These are phyloP conservation scores for Anacardium occidentale DNA, from an alignment of 345 rosid species.

Conservation along the genomic window DNA sequence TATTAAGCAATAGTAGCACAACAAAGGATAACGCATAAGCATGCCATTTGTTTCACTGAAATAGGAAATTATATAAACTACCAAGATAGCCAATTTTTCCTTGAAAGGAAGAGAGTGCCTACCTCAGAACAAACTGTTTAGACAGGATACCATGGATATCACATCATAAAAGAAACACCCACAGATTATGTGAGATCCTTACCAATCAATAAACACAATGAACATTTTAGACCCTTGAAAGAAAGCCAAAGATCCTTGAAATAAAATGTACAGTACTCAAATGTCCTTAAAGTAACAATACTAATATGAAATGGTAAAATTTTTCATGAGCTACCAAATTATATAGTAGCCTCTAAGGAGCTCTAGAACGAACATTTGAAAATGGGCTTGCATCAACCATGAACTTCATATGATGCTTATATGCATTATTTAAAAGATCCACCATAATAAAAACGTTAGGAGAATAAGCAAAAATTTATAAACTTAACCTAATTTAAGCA, in stretches of 20 bases:
- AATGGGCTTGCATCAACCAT: slow-evolving; percentile 12
- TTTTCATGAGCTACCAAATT: background rate
- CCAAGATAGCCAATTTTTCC: background rate
- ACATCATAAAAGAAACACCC: slow-evolving; percentile 12
- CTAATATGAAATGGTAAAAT: background rate
- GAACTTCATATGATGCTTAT: background rate
- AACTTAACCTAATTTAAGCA: slow-evolving; percentile 3
- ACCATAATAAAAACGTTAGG: slow-evolving; percentile 1
- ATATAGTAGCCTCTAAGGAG: background rate
- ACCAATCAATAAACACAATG: background rate
- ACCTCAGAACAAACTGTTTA: background rate
- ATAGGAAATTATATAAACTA: background rate
- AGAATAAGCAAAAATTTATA: slow-evolving; percentile 6
- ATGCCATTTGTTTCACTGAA: background rate
- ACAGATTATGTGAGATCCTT: background rate
- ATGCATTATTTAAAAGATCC: background rate
- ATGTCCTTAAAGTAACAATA: slow-evolving; percentile 1
- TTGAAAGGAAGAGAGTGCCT: no score
- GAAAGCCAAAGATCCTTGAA: background rate
- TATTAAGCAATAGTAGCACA: background rate
- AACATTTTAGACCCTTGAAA: background rate
- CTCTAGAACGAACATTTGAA: background rate
- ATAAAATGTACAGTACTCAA: background rate
- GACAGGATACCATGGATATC: background rate
- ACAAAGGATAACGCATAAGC: background rate